Base-by-base conservation (phyloP, 2,329 filamentous ascomycete species). In the Neurospora sp. region DNA sequence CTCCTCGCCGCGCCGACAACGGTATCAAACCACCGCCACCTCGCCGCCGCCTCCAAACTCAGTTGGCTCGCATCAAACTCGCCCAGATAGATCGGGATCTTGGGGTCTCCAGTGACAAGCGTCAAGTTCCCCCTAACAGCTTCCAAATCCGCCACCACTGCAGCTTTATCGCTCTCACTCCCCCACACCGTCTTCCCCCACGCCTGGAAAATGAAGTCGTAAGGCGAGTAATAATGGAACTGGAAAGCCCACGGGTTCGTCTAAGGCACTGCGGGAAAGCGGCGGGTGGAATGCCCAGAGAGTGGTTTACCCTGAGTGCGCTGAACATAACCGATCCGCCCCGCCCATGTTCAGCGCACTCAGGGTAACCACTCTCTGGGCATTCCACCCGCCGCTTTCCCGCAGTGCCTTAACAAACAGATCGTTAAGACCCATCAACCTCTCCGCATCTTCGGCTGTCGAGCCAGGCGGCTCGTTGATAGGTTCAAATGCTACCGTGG, bases 171-270 rank as follows among this genome's bases (percentile, higher is more conserved):
- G 0, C 80, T 79, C 23, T 83, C 83, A 1, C 84, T 85, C 33
- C 87, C 86, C 86, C 86, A 88, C 67, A 84, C 85, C 0, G 87
- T 88, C 75, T 86, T 87, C 33, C 87, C 87, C 86, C 78, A 89
- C 13, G 83, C 78, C 67, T 78, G 71, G 73, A 84, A 83, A 17
- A 82, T 78, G 67, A 83, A 83, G 71, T 83, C 83, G 77, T 84
- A 87, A 11, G 85, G 86, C 9, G 81, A 83, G 78, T 89, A 89
- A 77, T 88, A 89, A 74, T 89, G 87, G 75, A 86, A 88, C 75
- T 89, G 86, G 38, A 89, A 81, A 0, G 84, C 86, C 82, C 85
- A 89, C 0, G 87, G 86, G 70, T 87, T 86, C 13, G 81, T 81
- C 28, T 28, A 28, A 28, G 28, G 28, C 28, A 28, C 28, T 28